Conservation (phyloP, 1,284 basidiomycete species). For the Trichosporon ovoides region DNA sequence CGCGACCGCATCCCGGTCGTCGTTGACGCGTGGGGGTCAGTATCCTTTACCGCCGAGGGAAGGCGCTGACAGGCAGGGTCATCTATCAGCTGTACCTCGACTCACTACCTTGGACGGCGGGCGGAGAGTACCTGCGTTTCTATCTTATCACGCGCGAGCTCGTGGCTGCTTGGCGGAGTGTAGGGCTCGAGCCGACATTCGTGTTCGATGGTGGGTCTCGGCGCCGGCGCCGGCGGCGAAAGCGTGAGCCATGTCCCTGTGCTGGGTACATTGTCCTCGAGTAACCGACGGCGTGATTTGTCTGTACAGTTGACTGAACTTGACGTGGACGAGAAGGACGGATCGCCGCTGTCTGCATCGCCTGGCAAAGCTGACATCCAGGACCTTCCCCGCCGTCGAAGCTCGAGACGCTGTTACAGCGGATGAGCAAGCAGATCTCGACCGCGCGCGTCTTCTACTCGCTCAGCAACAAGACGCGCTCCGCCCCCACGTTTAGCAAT, state of each 20-base stretch:
- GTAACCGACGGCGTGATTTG: not conserved
- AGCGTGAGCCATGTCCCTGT: too few species aligned
- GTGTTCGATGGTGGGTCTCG: conserved; percentile 98
- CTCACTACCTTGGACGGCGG: conserved; percentile 73
- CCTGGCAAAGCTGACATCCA: conserved; percentile 36
- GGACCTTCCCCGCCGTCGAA: conserved; percentile 69
- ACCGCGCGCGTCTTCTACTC: conserved; percentile 74
- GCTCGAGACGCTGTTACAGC: conserved; percentile 63
- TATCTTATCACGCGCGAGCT: conserved; percentile 54
- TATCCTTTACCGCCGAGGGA: conserved; percentile 25
- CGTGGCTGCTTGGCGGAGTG: conserved; percentile 63
- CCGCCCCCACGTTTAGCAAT: conserved; percentile 65
- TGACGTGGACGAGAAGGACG: too few species aligned
- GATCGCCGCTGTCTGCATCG: too few species aligned
- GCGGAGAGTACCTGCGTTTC: conserved; percentile 71
- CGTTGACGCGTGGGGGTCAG: conserved; percentile 85
- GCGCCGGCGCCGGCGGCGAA: too few species aligned
- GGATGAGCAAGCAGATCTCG: conserved; percentile 58
- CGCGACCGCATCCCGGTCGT: conserved; percentile 53
- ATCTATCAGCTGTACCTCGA: conserved; percentile 66
- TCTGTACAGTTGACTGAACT: not conserved
- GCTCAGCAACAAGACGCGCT: conserved; percentile 66
- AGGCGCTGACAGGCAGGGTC: conserved; percentile 57
- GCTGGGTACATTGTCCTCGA: too few species aligned
- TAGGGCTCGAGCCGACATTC: conserved; percentile 71